phyloP scores from a whole-genome alignment of 192 early-diverging fungal genomes.

The Thamnidium elegans region DNA sequence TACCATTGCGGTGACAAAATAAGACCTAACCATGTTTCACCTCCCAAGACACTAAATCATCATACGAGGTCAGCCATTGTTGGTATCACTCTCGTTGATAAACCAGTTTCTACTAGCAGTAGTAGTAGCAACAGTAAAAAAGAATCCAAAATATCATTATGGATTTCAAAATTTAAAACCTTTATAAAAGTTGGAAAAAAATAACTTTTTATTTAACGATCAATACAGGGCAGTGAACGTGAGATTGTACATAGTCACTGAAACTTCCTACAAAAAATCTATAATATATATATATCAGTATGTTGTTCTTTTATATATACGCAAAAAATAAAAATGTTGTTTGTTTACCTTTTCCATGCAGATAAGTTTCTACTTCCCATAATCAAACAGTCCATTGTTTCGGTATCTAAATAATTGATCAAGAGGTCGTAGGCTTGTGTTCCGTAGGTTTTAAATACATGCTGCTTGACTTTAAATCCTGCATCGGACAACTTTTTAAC shows the following conservation, averaged over 20 bases:
- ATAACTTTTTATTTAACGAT: constrained; percentile 30
- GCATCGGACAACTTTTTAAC: not conserved
- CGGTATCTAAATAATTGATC: constrained; percentile 31
- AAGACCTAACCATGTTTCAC: no score
- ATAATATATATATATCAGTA: not conserved
- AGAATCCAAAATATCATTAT: not conserved
- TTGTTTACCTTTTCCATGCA: constrained; percentile 37
- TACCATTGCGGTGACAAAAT: no score
- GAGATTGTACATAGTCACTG: constrained; percentile 35
- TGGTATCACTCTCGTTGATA: not conserved
- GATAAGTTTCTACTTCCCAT: constrained; percentile 37
- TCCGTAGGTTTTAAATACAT: constrained; percentile 20
- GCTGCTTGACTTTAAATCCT: constrained; percentile 8
- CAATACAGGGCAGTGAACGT: constrained; percentile 37
- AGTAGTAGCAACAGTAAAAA: not conserved
- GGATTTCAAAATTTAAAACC: not conserved
- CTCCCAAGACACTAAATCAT: no score
- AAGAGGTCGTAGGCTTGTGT: constrained; percentile 26
- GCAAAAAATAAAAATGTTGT: no score
- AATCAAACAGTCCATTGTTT: constrained; percentile 33
- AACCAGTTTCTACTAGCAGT: not conserved
- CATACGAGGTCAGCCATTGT: not conserved
- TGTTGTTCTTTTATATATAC: no score
- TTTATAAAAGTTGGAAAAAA: not conserved
- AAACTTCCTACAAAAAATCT: constrained; percentile 39